Evolutionary conservation across 1,284 basidiomycete genomes (phyloP).

Genomic region (Pseudomicrostroma phylloplanum): DNA sequence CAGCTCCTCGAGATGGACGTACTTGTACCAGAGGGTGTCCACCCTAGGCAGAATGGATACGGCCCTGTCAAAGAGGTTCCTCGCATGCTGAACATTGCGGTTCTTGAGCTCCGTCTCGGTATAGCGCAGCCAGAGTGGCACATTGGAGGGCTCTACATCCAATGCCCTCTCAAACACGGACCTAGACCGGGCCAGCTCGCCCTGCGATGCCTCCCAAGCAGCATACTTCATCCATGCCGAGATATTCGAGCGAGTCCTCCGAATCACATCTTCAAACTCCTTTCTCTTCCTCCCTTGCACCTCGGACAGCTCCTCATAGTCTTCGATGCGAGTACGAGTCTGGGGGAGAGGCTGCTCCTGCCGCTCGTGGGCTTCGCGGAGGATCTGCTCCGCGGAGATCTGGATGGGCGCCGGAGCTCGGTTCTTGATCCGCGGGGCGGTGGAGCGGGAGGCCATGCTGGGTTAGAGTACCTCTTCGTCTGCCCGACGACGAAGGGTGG

Average conservation of each 20-base stretch:
- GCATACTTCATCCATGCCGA: slow-evolving; percentile 61
- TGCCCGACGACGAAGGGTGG: too few relatives aligned
- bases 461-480: not conserved
- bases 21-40: slow-evolving; percentile 87
- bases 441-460: slow-evolving; percentile 1
- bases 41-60: slow-evolving; percentile 91
- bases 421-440: slow-evolving; percentile 73
- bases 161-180: slow-evolving; percentile 94
- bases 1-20: slow-evolving; percentile 95
- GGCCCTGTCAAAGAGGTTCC: slow-evolving; percentile 93
- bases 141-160: slow-evolving; percentile 82
- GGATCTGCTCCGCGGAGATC: slow-evolving; percentile 95
- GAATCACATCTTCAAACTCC: slow-evolving; percentile 92
- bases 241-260: slow-evolving; percentile 72
- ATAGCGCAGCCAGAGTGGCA: slow-evolving; percentile 90
- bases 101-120: slow-evolving; percentile 98
- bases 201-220: slow-evolving; percentile 82
- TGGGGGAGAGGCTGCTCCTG: slow-evolving; percentile 78
- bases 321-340: slow-evolving; percentile 62
- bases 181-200: slow-evolving; percentile 64
- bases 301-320: slow-evolving; percentile 93
- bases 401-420: slow-evolving; percentile 85
- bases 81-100: slow-evolving; percentile 89
- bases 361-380: slow-evolving; percentile 94
- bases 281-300: slow-evolving; percentile 89